Base-by-base conservation (phyloP, 2,329 filamentous ascomycete genomes). In the Phyllosticta citribraziliensis region DNA sequence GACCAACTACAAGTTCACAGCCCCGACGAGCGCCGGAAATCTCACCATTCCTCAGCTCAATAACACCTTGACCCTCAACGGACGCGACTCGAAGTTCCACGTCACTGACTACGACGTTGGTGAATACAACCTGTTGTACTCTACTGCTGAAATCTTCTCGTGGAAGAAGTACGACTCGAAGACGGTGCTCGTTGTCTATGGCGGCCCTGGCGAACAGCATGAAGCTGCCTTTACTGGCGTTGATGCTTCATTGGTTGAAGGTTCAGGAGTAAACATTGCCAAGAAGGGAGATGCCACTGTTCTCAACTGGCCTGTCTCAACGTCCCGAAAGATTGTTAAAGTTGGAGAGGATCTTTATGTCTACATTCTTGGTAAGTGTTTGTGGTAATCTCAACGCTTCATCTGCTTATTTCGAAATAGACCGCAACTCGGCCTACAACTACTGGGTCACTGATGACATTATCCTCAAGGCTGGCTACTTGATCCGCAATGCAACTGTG, bases 121-220 rank as follows among this genome's bases (percentile, higher is more conserved):
- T 0, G 79, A 80, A n/a, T 72, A 76, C 5, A 81, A 76, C 0
- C 68, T 90, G 17, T 70, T 88, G 0, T 90, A 89, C 71, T 88
- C 84, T 0, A 86, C 87, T 1, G 85, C 84, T 0, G 87, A 90
- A 67, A 81, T 89, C 24, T 82, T 85, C 59, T 86, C 84, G 0
- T 85, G 83, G 69, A 86, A 89, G 70, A 79, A 81, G 57, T 84
- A 86, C 63, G 77, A 76, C 0, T 74, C 80, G 50, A 82, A 80
- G 69, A 85, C 82, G 14, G 80, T 85, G 0, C 71, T 88, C 2
- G 72, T 89, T 1, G 72, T 89, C 2, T 89, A 89, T 64, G 84
- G 84, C 2, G 85, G 82, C 0, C 75, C 80, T 0, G 78, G 78
- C 14, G 87, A 89, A 66, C 74, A 76, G 1, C 85, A 89, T 63